A percentile compares a stretch with the other conserved stretches of the same genome.
These are phyloP conservation scores for Hemileccinum impolitum DNA, from an alignment of 768 basidiomycete species.

Conservation along the genomic window DNA sequence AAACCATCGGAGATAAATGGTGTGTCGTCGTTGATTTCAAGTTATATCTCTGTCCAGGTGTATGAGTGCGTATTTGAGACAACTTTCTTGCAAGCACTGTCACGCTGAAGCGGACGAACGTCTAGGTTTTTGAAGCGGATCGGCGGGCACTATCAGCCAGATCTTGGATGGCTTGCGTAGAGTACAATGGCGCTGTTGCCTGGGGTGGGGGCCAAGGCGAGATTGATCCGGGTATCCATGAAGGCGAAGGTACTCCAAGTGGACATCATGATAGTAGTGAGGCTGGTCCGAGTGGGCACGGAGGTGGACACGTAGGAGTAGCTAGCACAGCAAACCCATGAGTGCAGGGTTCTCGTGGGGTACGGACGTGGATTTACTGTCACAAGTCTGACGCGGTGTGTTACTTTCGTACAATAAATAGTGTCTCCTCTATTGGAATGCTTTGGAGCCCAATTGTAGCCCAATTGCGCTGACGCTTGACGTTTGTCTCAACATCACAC, in stretches of 20 bases:
- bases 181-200: neutral
- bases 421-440: too few species aligned
- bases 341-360: too few species aligned
- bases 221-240: neutral
- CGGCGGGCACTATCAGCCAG: neutral
- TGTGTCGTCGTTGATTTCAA: too few species aligned
- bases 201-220: neutral
- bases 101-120: neutral
- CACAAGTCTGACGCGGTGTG: too few species aligned
- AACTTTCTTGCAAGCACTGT: neutral
- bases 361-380: too few species aligned
- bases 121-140: neutral
- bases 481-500: too few species aligned
- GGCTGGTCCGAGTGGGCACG: neutral
- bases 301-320: too few species aligned
- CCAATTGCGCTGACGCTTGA: too few species aligned
- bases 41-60: slow-evolving; percentile 1
- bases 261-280: neutral
- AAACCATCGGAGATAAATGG: too few species aligned
- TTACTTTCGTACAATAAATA: too few species aligned
- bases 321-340: neutral
- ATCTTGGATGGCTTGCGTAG: neutral
- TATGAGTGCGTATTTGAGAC: slow-evolving; percentile 15
- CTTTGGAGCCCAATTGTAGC: too few species aligned
- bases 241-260: neutral